Base-by-base conservation (phyloP, 352 stramenopile genomes). In the Pythium aquatile region DNA sequence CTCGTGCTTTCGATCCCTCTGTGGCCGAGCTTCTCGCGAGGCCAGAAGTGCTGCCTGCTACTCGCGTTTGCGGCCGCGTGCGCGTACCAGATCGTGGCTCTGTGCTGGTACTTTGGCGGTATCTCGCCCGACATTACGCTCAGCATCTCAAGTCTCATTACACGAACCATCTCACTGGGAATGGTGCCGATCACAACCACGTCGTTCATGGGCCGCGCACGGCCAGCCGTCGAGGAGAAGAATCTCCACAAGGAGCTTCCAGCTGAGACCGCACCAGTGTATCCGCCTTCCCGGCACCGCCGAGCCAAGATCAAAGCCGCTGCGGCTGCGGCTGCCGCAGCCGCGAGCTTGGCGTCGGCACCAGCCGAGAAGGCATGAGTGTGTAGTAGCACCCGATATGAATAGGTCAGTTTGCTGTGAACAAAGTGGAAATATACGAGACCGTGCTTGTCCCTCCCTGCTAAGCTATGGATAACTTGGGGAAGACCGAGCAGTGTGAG, bases 151-250 rank as follows among this genome's bases (percentile, higher is more conserved):
- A 87, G 81, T 30, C 74, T 87, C 55, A 87, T 90, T 63, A 87
- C 78, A 29, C 58, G 78, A n/a, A 83, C 83, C 61, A 86, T 86
- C 61, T 87, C 80, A 42, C 68, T 89, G 33, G 80, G 80, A n/a
- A 89, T 89, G 78, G 73, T 89, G 57, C 80, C 78, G 10, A 83
- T 89, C 67, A 87, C 80, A n/a, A 87, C 80, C 35, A 85, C 75
- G 8, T 87, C 78, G 17, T 89, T 87, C 61, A 76, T 85, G 62
- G 74, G 4, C 62, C 77, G 8, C 63, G 72, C 33, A 67, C 72
- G 39, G 61, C 46, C 46, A 5, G 11, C 33, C 10, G 51, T 24
- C 16, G 51, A 60, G 30, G 30, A 28, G 16, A 54, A 33, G 26
- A 30, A 54, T 9, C 7, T 37, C 26, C 47, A 54, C 16, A 54